Conservation (phyloP, 352 stramenopile species). For the Globisporangium apiculatum region DNA sequence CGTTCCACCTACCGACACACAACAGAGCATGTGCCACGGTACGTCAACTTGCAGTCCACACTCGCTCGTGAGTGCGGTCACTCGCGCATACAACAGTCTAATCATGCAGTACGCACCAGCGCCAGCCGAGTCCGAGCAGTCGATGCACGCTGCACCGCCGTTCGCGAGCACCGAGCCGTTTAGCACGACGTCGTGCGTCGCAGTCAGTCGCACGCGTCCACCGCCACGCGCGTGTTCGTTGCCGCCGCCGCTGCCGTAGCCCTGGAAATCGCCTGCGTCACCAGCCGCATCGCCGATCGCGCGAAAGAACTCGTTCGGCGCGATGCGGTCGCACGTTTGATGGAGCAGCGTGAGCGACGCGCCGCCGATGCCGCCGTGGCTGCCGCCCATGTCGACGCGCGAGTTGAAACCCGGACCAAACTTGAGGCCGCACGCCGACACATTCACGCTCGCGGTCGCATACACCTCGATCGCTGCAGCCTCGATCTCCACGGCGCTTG, state of each 20-base stretch:
- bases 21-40: too few relatives aligned
- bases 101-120: slow-evolving; percentile 20
- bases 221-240: slow-evolving; percentile 51
- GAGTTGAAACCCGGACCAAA: slow-evolving; percentile 82
- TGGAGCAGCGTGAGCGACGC: slow-evolving; percentile 36
- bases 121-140: slow-evolving; percentile 57
- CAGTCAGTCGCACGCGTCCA: slow-evolving; percentile 46
- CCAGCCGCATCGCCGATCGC: slow-evolving; percentile 56
- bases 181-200: slow-evolving; percentile 29
- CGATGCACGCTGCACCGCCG: slow-evolving; percentile 39
- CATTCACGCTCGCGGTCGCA: slow-evolving; percentile 38
- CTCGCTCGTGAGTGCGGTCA: neutral
- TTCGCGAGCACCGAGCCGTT: slow-evolving; percentile 63
- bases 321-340: slow-evolving; percentile 43
- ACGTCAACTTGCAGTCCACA: neutral
- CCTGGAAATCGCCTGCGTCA: slow-evolving; percentile 55
- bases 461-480: slow-evolving; percentile 39
- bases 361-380: slow-evolving; percentile 73
- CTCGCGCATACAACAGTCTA: too few relatives aligned
- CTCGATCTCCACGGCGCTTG: slow-evolving; percentile 57
- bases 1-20: slow-evolving; percentile 27
- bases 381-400: slow-evolving; percentile 50
- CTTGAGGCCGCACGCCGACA: slow-evolving; percentile 55
- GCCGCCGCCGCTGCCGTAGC: slow-evolving; percentile 76
- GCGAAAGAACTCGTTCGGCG: slow-evolving; percentile 51